These are phyloP conservation scores for Aspergillus sparsus DNA, from an alignment of 495 filamentous ascomycete genomes.

Conservation along the genomic window DNA sequence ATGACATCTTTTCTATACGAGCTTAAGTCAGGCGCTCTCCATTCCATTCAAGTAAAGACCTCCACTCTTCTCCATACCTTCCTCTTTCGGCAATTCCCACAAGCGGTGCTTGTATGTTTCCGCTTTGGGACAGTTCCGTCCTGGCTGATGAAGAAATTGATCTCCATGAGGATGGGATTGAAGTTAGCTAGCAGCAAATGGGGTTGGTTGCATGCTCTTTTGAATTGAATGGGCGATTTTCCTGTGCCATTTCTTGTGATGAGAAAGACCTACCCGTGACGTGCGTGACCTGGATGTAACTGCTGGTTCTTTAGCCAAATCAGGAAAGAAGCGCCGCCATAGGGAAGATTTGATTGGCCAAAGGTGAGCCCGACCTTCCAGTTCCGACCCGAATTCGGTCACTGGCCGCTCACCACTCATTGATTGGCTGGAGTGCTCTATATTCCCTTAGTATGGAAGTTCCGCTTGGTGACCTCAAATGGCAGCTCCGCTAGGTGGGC, in stretches of 20 bases:
- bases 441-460: neutral
- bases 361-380: neutral
- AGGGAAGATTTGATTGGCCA: too few relatives aligned
- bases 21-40: neutral
- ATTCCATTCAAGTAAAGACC: neutral
- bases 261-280: too few relatives aligned
- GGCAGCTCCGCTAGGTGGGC: neutral
- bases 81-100: conserved; percentile 25
- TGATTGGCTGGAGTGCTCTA: neutral
- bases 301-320: too few relatives aligned
- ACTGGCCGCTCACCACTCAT: neutral
- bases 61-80: conserved; percentile 17
- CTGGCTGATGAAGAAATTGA: conserved; percentile 9
- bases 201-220: too few relatives aligned
- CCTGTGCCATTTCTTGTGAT: too few relatives aligned
- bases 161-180: too few relatives aligned
- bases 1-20: conserved; percentile 28
- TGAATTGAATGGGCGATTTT: too few relatives aligned
- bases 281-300: too few relatives aligned
- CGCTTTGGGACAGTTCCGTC: conserved; percentile 26
- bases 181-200: too few relatives aligned
- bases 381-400: neutral
- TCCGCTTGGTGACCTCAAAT: neutral
- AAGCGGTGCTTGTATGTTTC: conserved; percentile 18
- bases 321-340: too few relatives aligned